These are phyloP conservation scores for Avicennia marina DNA, from an alignment of 257 asterid genomes.

Conservation along the genomic window DNA sequence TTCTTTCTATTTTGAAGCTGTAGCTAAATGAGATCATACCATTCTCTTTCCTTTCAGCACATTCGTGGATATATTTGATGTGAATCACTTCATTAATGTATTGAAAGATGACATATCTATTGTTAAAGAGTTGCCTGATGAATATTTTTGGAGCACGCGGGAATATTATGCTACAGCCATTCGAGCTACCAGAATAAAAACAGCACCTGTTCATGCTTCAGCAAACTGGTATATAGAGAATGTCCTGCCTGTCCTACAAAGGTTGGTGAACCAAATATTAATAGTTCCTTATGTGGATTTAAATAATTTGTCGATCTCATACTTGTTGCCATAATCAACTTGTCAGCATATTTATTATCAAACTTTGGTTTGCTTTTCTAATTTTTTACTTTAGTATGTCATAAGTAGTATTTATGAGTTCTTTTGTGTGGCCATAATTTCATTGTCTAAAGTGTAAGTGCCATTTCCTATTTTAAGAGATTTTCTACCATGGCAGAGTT, in stretches of 20 bases:
- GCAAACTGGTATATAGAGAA: constrained; percentile 94
- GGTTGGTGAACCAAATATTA: constrained; percentile 39
- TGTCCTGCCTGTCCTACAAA: constrained; percentile 67
- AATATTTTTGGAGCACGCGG: constrained; percentile 92
- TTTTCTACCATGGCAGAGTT: too few species aligned
- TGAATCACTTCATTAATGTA: constrained; percentile 83
- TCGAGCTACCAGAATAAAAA: constrained; percentile 85
- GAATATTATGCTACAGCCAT: constrained; percentile 88
- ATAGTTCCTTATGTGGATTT: not conserved
- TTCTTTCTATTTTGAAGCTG: constrained; percentile 9
- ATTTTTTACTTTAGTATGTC: too few species aligned
- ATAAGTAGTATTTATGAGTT: too few species aligned
- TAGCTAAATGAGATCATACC: constrained; percentile 12
- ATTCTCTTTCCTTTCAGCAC: constrained; percentile 46
- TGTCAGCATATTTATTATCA: too few species aligned
- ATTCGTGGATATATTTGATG: constrained; percentile 88
- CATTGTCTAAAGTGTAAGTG: too few species aligned
- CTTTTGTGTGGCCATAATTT: not conserved
- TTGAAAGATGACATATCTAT: constrained; percentile 78
- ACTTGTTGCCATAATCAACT: too few species aligned
- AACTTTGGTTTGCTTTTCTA: not conserved
- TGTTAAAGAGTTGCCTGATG: constrained; percentile 81
- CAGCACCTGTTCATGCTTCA: constrained; percentile 95
- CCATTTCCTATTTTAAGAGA: too few species aligned
- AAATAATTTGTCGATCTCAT: too few species aligned